These are phyloP conservation scores for apple (Malus domestica) DNA, from an alignment of 306 rosid species.

Conservation along the genomic window DNA sequence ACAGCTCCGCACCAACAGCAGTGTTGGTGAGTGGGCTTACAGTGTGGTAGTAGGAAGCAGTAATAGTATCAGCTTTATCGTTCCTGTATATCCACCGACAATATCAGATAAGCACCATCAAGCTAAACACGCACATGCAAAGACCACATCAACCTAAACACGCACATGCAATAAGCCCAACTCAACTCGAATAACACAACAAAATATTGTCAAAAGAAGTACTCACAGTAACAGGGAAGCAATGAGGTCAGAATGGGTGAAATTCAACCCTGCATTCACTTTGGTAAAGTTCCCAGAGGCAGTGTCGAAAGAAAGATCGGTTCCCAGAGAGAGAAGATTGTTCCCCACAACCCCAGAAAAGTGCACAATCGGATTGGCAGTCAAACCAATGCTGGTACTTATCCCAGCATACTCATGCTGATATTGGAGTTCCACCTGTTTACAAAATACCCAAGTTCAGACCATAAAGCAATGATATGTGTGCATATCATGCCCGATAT, in stretches of 20 bases:
- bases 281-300: slow-evolving; percentile 73
- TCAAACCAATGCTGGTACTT: slow-evolving; percentile 79
- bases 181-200: neutral
- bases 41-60: slow-evolving; percentile 71
- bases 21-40: slow-evolving; percentile 80
- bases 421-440: slow-evolving; percentile 86
- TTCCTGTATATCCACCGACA: slow-evolving; percentile 40
- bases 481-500: neutral
- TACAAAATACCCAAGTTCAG: neutral
- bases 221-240: slow-evolving; percentile 80
- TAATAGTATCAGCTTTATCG: slow-evolving; percentile 67
- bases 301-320: slow-evolving; percentile 82
- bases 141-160: neutral
- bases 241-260: slow-evolving; percentile 64
- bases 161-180: neutral
- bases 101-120: neutral
- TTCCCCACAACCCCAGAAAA: slow-evolving; percentile 89
- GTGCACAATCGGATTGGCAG: slow-evolving; percentile 78
- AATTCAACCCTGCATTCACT: slow-evolving; percentile 72
- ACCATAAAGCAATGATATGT: neutral
- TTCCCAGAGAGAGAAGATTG: slow-evolving; percentile 50
- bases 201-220: neutral
- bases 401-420: slow-evolving; percentile 90
- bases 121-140: neutral
- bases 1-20: slow-evolving; percentile 86